These are phyloP conservation scores for Ceratobasidium theobromae DNA, from an alignment of 1,284 basidiomycete species.

Conservation along the genomic window DNA sequence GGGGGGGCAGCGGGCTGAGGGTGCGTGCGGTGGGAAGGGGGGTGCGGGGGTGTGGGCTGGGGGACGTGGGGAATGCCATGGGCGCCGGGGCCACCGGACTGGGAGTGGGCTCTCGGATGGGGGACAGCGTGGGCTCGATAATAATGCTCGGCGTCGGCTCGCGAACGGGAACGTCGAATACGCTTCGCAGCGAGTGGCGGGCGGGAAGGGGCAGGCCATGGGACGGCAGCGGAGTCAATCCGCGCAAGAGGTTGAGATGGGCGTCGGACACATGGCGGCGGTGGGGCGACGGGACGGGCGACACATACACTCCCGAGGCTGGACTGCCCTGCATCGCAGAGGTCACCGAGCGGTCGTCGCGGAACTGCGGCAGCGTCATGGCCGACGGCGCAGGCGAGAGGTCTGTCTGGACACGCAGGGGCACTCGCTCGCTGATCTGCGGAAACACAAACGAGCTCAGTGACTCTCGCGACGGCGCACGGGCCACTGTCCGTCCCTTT, in stretches of 20 bases:
- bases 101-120: no score
- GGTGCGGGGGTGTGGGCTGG: not conserved
- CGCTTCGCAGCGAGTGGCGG: not conserved
- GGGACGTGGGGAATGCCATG: no score
- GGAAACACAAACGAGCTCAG: constrained; percentile 15
- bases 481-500: not conserved
- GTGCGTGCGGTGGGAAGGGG: not conserved
- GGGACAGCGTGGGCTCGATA: not conserved
- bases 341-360: not conserved
- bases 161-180: not conserved
- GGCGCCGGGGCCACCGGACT: no score
- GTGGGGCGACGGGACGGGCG: not conserved
- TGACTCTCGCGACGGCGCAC: not conserved
- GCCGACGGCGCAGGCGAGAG: not conserved
- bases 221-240: constrained; percentile 5
- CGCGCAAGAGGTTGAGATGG: constrained; percentile 12
- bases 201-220: constrained; percentile 16
- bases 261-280: not conserved
- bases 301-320: constrained; percentile 6
- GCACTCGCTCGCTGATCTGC: no score
- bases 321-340: constrained; percentile 2
- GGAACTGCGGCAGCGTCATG: not conserved
- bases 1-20: constrained; percentile 4
- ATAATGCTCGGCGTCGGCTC: not conserved
- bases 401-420: not conserved